Base-by-base conservation (phyloP, 148 eudicot genomes). In the Pouteria glomerata region DNA sequence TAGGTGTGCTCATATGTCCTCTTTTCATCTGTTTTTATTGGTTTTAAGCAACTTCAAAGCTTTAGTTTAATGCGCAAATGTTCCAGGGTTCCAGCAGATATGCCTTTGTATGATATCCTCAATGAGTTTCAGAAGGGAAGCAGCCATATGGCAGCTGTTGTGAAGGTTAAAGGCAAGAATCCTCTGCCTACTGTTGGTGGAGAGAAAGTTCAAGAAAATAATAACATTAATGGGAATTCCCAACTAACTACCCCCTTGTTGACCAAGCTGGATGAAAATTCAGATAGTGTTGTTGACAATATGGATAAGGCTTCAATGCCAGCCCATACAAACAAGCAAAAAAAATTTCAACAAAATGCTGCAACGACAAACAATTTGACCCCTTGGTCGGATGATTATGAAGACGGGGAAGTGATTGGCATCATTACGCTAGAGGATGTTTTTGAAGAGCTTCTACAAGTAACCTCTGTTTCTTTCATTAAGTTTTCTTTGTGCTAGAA, bases 131-230 rank as follows among this genome's bases (percentile, higher is more conserved):
- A 90, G 66, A 93, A 93, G 76, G 98, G 98, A 68, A 82, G 89
- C 76, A 93, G 98, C 79, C 98, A 93, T 81, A 93, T 93, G 96
- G 96, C 98, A 56, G 98, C 98, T 81, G 98, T 93, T 35, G 92
- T 88, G 60, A 90, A 86, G 79, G 88, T 81, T 44, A 85, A 84
- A 76, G 63, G 27, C 69, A 86, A 68, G 14, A 79, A 75, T 45
- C 47, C 33, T 75, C 73, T 44, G 33, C 63, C 77, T 61, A 52
- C 68, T 71, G 61, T 66, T 63, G 82, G 68, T 33, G 72, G 37
- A 70, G 85, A 79, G 63, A 60, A 70, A 39, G 47, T 29, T 33
- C 85, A 74, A 41, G 73, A 55, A 29, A 80, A 72, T 51, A 72
- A 63, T 57, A 68, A 65, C 12, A 53, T 70, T 50, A 57, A 68